Percentiles rank a stretch among this genome's conserved stretches.
These are phyloP conservation scores for Wickerhamomyces strasburgensis DNA, from an alignment of 805 yeast species.

Conservation along the genomic window DNA sequence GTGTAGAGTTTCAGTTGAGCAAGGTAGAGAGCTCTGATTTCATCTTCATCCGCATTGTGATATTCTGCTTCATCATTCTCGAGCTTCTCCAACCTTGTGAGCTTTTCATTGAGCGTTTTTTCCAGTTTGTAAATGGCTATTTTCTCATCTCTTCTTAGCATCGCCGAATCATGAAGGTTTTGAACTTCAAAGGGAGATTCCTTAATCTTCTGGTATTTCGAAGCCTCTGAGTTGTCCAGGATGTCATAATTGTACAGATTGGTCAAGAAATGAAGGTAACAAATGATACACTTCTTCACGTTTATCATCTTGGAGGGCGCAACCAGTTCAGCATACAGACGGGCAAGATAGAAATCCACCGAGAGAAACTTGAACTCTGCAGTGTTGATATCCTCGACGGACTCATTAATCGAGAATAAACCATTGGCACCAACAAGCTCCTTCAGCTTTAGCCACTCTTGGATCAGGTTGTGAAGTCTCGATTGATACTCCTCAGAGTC, in stretches of 20 bases:
- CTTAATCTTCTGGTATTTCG: conserved; percentile 32
- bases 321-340: conserved; percentile 23
- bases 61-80: conserved; percentile 30
- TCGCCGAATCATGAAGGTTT: conserved; percentile 33
- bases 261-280: conserved; percentile 42
- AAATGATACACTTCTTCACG: conserved; percentile 38
- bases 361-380: conserved; percentile 54
- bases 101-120: conserved; percentile 42
- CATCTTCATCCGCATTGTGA: conserved; percentile 56
- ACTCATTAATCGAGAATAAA: conserved; percentile 69
- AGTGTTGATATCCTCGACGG: conserved; percentile 63
- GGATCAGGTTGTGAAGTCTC: conserved; percentile 31
- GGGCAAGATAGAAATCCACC: conserved; percentile 56
- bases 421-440: conserved; percentile 40
- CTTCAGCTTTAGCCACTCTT: conserved; percentile 41
- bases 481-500: conserved; percentile 41
- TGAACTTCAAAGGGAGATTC: conserved; percentile 30
- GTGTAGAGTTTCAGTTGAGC: conserved; percentile 51
- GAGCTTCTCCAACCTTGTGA: conserved; percentile 36
- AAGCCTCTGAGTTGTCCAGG: conserved; percentile 33
- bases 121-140: conserved; percentile 63
- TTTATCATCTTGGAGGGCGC: conserved; percentile 28
- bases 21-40: conserved; percentile 47
- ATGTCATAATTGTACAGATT: conserved; percentile 41
- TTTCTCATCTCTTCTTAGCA: conserved; percentile 57